Conservation (phyloP, 768 basidiomycete species). For the Auricularia cornea region DNA sequence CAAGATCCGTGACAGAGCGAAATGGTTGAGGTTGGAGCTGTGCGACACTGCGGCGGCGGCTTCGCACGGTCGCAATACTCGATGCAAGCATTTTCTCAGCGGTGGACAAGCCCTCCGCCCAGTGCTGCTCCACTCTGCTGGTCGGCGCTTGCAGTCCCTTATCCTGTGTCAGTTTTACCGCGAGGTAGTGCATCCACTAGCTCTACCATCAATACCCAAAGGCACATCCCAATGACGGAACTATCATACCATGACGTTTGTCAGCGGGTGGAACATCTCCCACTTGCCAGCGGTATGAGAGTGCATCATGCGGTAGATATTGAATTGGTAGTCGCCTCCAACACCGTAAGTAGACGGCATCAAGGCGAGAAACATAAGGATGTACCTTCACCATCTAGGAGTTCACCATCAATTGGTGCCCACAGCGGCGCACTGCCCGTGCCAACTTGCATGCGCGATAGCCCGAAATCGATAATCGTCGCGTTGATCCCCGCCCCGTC, state of each 20-base stretch:
- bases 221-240: neutral
- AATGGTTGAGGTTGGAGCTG: too few relatives aligned
- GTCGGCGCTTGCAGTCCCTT: conserved; percentile 59
- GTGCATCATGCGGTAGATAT: conserved; percentile 87
- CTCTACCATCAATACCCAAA: conserved; percentile 5
- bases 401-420: conserved; percentile 79
- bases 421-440: conserved; percentile 49
- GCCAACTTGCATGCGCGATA: conserved; percentile 71
- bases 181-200: conserved; percentile 87
- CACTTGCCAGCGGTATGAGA: conserved; percentile 52
- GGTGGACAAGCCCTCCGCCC: conserved; percentile 60
- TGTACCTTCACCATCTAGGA: conserved; percentile 86
- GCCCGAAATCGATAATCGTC: conserved; percentile 90
- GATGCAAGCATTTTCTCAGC: conserved; percentile 50
- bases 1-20: conserved; percentile 2
- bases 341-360: neutral
- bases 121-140: conserved; percentile 50
- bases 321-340: conserved; percentile 86
- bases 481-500: conserved; percentile 46
- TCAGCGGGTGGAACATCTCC: conserved; percentile 70
- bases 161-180: conserved; percentile 57
- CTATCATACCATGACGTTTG: conserved; percentile 80
- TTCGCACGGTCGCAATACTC: conserved; percentile 32
- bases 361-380: neutral
- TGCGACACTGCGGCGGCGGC: conserved; percentile 21